Evolutionary conservation across 345 rosid species (phyloP).

Genomic region (Brassica carinata): DNA sequence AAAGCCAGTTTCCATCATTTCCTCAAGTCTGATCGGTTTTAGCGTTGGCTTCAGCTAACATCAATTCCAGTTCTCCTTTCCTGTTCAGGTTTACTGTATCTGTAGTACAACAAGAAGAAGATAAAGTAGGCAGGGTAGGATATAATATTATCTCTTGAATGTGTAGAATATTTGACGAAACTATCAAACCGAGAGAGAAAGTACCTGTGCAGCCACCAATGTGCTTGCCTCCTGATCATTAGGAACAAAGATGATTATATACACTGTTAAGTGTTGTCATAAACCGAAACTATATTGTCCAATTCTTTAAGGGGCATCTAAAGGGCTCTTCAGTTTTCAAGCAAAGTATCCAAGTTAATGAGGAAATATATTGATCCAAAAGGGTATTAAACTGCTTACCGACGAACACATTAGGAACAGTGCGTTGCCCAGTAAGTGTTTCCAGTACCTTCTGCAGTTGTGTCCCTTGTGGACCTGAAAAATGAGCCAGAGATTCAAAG

Average conservation of each 20-base stretch:
- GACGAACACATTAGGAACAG: constrained; percentile 94
- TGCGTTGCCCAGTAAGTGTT: constrained; percentile 87
- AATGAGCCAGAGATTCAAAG: not conserved
- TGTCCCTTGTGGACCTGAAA: constrained; percentile 85
- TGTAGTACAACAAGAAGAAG: constrained; percentile 43
- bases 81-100: constrained; percentile 77
- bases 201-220: constrained; percentile 96
- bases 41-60: constrained; percentile 66
- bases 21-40: constrained; percentile 28
- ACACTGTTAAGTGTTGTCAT: constrained; percentile 13
- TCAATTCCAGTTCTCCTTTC: constrained; percentile 66
- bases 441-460: constrained; percentile 84
- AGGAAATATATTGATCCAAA: not conserved
- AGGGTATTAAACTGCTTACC: constrained; percentile 46
- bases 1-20: constrained; percentile 7
- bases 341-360: not conserved
- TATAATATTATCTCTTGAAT: not conserved
- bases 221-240: constrained; percentile 84
- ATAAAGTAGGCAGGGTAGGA: not conserved
- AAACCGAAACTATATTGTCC: not conserved
- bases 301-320: not conserved
- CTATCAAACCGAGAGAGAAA: not conserved
- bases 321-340: not conserved
- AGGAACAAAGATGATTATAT: not conserved
- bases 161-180: not conserved